phyloP scores from a whole-genome alignment of 495 filamentous ascomycete genomes.

The Aspergillus indologenus region DNA sequence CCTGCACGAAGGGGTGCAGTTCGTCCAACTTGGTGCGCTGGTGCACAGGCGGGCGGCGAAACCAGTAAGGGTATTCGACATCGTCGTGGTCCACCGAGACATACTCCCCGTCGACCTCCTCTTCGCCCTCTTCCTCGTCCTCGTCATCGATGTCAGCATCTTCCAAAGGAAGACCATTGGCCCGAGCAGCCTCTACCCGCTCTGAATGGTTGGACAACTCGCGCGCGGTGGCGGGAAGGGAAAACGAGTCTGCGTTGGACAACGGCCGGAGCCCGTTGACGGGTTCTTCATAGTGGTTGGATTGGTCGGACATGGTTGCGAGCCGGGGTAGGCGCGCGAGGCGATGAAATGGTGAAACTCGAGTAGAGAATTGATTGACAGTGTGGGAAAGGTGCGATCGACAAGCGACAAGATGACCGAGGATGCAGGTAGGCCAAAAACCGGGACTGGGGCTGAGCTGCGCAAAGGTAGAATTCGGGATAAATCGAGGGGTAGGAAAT shows the following conservation, averaged over 20 bases:
- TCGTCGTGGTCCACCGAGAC: slow-evolving; percentile 45
- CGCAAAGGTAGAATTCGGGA: slow-evolving; percentile 7
- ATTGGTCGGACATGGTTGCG: slow-evolving; percentile 20
- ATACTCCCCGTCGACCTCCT: slow-evolving; percentile 44
- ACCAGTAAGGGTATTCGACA: slow-evolving; percentile 44
- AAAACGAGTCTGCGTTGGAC: slow-evolving; percentile 34
- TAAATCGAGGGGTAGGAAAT: slow-evolving; percentile 10
- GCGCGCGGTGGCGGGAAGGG: slow-evolving; percentile 29
- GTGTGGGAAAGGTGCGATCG: not conserved
- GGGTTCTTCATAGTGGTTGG: slow-evolving; percentile 12
- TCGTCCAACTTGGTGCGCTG: slow-evolving; percentile 46
- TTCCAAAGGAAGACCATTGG: slow-evolving; percentile 37
- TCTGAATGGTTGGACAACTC: slow-evolving; percentile 35
- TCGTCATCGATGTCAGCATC: slow-evolving; percentile 22
- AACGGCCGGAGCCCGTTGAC: slow-evolving; percentile 34
- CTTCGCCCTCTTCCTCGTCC: slow-evolving; percentile 40
- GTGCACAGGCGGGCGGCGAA: slow-evolving; percentile 40
- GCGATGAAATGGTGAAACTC: not conserved
- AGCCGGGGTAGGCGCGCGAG: not conserved
- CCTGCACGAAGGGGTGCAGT: slow-evolving; percentile 66
- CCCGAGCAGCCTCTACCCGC: slow-evolving; percentile 30
- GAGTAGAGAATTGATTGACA: slow-evolving; percentile 12
- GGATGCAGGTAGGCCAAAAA: not conserved
- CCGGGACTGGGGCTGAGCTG: not conserved
- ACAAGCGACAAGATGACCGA: not conserved